Conservation (phyloP, 495 filamentous ascomycete species). For the Annulohypoxylon moriforme region DNA sequence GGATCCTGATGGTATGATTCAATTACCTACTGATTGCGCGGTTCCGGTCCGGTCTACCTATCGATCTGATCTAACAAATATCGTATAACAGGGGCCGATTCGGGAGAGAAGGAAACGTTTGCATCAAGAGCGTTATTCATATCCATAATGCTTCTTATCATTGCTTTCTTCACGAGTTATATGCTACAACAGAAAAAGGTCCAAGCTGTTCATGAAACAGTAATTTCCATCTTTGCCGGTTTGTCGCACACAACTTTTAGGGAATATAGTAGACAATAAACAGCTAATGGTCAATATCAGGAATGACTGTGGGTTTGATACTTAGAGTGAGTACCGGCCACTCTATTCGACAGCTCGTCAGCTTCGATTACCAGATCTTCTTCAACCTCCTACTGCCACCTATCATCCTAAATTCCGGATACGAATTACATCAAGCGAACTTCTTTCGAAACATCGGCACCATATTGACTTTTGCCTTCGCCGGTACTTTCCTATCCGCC, state of each 20-base stretch:
- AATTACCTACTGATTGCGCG: slow-evolving; percentile 18
- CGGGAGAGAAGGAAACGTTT: slow-evolving; percentile 83
- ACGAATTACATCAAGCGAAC: slow-evolving; percentile 97
- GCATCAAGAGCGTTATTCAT: slow-evolving; percentile 98
- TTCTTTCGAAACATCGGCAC: slow-evolving; percentile 99
- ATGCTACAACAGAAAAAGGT: slow-evolving; percentile 93
- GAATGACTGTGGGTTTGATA: slow-evolving; percentile 94
- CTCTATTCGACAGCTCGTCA: slow-evolving; percentile 86
- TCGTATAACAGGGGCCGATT: slow-evolving; percentile 55
- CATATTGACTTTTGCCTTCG: slow-evolving; percentile 98
- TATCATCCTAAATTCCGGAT: slow-evolving; percentile 96
- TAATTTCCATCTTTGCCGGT: slow-evolving; percentile 98
- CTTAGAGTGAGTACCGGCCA: slow-evolving; percentile 81
- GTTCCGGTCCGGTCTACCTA: slow-evolving; percentile 1
- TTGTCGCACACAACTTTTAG: slow-evolving; percentile 43
- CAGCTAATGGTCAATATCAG: slow-evolving; percentile 59
- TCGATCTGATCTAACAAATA: slow-evolving; percentile 41
- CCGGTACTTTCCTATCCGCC: slow-evolving; percentile 96
- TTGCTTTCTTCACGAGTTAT: slow-evolving; percentile 96
- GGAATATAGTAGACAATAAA: not conserved
- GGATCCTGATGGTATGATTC: slow-evolving; percentile 60
- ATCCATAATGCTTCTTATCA: slow-evolving; percentile 89
- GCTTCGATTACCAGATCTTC: slow-evolving; percentile 98
- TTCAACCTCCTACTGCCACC: slow-evolving; percentile 98
- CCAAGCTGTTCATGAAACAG: slow-evolving; percentile 97